A percentile compares a stretch with the other conserved stretches of the same genome.
These are phyloP conservation scores for Vitis labrusca DNA, from an alignment of 164 flowering plant species.

Conservation along the genomic window DNA sequence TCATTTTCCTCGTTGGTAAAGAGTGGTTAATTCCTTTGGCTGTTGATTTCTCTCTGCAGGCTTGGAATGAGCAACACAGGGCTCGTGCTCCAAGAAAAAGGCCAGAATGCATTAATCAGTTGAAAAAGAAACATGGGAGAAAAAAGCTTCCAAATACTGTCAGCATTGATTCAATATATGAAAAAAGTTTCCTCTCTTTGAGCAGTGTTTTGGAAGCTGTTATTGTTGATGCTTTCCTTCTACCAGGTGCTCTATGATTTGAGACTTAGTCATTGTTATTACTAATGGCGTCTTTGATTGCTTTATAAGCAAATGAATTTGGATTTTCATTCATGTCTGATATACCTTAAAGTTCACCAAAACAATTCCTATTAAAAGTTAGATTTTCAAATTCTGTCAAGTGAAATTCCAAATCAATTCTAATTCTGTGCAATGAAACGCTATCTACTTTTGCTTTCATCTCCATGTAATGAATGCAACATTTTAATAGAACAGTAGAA, in stretches of 20 bases:
- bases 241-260: conserved; percentile 58
- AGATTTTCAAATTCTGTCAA: no score
- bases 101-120: conserved; percentile 48
- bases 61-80: conserved; percentile 75
- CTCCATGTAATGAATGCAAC: no score
- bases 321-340: not conserved
- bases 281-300: not conserved
- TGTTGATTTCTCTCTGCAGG: conserved; percentile 39
- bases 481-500: no score
- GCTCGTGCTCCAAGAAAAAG: conserved; percentile 45
- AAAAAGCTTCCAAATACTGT: conserved; percentile 67
- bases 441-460: no score
- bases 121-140: conserved; percentile 62
- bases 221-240: conserved; percentile 61
- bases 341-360: no score
- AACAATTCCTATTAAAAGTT: no score
- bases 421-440: no score
- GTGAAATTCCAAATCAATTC: no score
- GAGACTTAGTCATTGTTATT: not conserved
- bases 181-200: conserved; percentile 75
- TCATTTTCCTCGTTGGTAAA: not conserved
- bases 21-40: not conserved
- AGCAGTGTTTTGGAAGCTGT: conserved; percentile 78
- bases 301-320: not conserved
- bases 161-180: conserved; percentile 77